Conservation (phyloP, 306 rosid genomes). For the Pyrus bretschneideri region DNA sequence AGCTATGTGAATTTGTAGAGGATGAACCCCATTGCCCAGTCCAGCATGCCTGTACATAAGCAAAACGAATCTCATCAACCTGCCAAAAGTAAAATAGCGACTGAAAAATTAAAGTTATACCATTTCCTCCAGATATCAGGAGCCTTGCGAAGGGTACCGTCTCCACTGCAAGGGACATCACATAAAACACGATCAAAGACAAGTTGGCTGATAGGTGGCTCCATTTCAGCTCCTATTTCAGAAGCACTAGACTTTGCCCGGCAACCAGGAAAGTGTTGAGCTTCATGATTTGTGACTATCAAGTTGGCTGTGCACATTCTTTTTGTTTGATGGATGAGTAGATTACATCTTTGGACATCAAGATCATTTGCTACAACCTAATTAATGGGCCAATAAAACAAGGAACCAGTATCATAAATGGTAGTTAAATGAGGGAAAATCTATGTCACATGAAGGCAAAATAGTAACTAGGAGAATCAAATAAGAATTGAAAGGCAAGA, state of each 20-base stretch:
- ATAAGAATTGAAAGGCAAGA: constrained; percentile 3
- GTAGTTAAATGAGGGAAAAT: constrained; percentile 9
- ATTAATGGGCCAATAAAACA: constrained; percentile 11
- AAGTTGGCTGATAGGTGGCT: constrained; percentile 44
- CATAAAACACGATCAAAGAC: constrained; percentile 88
- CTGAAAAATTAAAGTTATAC: constrained; percentile 33
- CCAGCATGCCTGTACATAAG: constrained; percentile 68
- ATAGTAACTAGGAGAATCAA: constrained; percentile 10
- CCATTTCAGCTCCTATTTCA: constrained; percentile 24
- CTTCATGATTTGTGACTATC: constrained; percentile 95
- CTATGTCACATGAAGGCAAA: background rate
- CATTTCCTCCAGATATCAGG: constrained; percentile 99
- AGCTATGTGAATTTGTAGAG: constrained; percentile 85
- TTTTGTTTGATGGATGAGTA: constrained; percentile 98
- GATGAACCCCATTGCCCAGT: constrained; percentile 78
- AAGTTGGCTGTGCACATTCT: constrained; percentile 98
- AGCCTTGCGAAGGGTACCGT: constrained; percentile 99
- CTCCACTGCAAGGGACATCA: constrained; percentile 99
- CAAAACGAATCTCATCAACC: constrained; percentile 11
- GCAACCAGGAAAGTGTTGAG: constrained; percentile 97
- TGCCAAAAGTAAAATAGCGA: background rate
- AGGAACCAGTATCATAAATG: constrained; percentile 10
- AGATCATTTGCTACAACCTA: constrained; percentile 97
- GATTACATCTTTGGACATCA: constrained; percentile 96
- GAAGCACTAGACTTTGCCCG: constrained; percentile 38